Conservation (phyloP, 2,329 filamentous ascomycete species). For the Ustilaginoidea virens region DNA sequence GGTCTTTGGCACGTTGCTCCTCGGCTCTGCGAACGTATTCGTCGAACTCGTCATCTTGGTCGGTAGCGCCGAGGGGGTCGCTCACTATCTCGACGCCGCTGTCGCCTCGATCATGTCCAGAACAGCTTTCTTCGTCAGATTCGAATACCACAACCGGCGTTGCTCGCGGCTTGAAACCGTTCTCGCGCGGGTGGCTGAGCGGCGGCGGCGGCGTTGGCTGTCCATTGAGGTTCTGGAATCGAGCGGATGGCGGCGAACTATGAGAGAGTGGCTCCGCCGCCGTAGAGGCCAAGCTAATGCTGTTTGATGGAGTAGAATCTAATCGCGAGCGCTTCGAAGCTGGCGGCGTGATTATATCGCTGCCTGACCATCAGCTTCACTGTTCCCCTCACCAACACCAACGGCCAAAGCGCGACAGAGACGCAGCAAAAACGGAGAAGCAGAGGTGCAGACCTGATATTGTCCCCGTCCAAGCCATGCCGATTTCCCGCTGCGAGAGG, state of each 20-base stretch:
- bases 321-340: conserved; percentile 22
- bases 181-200: neutral
- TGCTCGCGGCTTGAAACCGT: neutral
- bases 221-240: conserved; percentile 4
- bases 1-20: conserved; percentile 14
- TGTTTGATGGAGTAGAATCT: conserved; percentile 9
- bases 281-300: conserved; percentile 4
- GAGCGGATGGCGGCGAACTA: conserved; percentile 9
- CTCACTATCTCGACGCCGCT: conserved; percentile 13
- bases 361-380: conserved; percentile 6
- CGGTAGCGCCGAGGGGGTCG: conserved; percentile 9
- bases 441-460: neutral
- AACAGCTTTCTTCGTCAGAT: conserved; percentile 13
- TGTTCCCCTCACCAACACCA: neutral
- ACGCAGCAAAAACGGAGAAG: neutral
- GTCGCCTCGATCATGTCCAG: conserved; percentile 7
- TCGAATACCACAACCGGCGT: conserved; percentile 15
- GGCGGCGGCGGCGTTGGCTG: too few species aligned
- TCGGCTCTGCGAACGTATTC: conserved; percentile 29
- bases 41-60: conserved; percentile 26
- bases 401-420: neutral
- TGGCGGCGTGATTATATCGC: conserved; percentile 20
- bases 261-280: conserved; percentile 6
- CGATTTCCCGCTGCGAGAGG: too few species aligned
- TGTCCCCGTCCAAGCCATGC: too few species aligned